These are phyloP conservation scores for Powellomyces hirtus DNA, from an alignment of 192 early-diverging fungal species.

Conservation along the genomic window DNA sequence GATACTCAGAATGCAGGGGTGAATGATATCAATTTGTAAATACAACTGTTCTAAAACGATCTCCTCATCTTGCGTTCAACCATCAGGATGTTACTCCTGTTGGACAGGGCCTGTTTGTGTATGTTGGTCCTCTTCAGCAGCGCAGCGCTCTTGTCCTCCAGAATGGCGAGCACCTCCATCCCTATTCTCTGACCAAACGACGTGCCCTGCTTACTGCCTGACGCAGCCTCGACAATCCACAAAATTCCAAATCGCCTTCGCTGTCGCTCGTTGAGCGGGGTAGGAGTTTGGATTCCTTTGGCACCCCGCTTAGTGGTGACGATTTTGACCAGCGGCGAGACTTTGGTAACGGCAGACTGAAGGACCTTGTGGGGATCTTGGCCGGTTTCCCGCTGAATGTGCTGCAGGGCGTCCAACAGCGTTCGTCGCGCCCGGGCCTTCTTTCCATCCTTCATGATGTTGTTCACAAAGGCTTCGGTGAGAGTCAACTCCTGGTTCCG, in stretches of 20 bases:
- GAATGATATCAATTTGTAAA: too few relatives aligned
- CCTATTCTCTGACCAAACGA: constrained; percentile 69
- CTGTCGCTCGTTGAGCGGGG: constrained; percentile 75
- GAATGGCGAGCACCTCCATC: constrained; percentile 76
- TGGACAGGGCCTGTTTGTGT: constrained; percentile 80
- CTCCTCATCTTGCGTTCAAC: constrained; percentile 30
- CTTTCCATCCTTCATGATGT: constrained; percentile 89
- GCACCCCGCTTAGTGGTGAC: constrained; percentile 73
- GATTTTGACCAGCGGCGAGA: constrained; percentile 73
- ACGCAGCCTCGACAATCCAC: constrained; percentile 82
- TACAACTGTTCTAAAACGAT: too few relatives aligned
- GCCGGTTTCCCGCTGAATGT: constrained; percentile 53
- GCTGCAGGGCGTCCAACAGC: constrained; percentile 63
- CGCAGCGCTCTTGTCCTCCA: constrained; percentile 66
- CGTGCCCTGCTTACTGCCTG: constrained; percentile 56
- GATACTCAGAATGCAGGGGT: too few relatives aligned
- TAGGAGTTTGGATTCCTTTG: constrained; percentile 77
- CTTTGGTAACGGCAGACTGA: constrained; percentile 68
- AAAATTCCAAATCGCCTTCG: constrained; percentile 71
- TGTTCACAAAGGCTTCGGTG: constrained; percentile 78
- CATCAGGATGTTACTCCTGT: constrained; percentile 59
- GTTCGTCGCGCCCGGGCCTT: constrained; percentile 73
- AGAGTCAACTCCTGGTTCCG: constrained; percentile 46
- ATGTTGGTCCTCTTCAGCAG: constrained; percentile 72
- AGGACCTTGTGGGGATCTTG: constrained; percentile 66